phyloP scores from a whole-genome alignment of 1,284 basidiomycete species.

The Papiliotrema terrestris region DNA sequence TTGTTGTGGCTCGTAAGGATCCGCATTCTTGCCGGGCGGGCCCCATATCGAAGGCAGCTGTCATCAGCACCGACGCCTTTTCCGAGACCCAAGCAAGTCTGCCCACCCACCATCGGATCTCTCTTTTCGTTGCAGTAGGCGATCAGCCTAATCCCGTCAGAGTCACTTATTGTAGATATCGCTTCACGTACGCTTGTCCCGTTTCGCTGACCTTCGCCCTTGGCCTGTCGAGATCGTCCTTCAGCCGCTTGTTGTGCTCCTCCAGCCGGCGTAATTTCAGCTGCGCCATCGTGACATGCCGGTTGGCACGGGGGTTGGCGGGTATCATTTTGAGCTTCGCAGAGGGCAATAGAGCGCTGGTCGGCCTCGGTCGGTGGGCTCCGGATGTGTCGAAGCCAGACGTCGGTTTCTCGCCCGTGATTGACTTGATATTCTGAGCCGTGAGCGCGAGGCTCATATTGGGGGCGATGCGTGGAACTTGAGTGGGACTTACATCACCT shows the following conservation, averaged over 20 bases:
- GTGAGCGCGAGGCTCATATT: too few relatives aligned
- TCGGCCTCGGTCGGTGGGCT: too few relatives aligned
- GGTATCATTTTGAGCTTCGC: constrained; percentile 12
- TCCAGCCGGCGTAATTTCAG: constrained; percentile 87
- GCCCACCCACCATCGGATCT: constrained; percentile 71
- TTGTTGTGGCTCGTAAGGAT: constrained; percentile 35
- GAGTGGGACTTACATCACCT: too few relatives aligned
- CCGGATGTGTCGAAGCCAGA: too few relatives aligned
- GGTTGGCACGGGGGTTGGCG: constrained; percentile 19
- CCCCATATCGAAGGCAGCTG: constrained; percentile 91
- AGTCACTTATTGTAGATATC: neutral
- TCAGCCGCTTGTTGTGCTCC: constrained; percentile 87
- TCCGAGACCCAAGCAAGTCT: too few relatives aligned
- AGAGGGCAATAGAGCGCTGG: too few relatives aligned
- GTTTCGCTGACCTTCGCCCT: constrained; percentile 88
- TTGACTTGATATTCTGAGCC: too few relatives aligned
- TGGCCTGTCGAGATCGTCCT: constrained; percentile 84
- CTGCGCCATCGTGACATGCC: constrained; percentile 70
- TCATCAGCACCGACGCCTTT: constrained; percentile 2
- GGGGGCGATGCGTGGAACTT: too few relatives aligned
- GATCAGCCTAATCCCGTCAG: constrained; percentile 50
- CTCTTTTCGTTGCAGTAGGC: constrained; percentile 85
- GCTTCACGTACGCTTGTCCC: constrained; percentile 66
- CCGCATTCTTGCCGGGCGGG: constrained; percentile 74
- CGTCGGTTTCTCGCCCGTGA: too few relatives aligned